Base-by-base conservation (phyloP, 169 alveolate genomes). In the Eimeria brunetti region DNA sequence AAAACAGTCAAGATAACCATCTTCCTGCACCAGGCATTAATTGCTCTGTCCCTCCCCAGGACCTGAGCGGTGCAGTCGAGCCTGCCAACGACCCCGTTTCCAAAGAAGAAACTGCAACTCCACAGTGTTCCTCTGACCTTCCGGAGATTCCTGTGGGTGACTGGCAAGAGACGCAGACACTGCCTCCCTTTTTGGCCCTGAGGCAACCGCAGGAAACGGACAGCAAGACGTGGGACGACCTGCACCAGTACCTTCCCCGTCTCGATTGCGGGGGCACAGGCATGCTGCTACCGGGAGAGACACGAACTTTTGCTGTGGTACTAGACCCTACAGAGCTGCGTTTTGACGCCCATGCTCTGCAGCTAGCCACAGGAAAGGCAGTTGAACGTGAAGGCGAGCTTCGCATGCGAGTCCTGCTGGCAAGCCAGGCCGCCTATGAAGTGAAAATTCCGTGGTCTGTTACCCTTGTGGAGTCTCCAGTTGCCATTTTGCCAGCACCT, bases 201-300 rank as follows among this genome's bases (percentile, higher is more conserved):
- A 49, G 67, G 90, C 76, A 83, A 53, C 36, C 9, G 16, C 56
- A 56, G 58, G 76, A 36, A 51, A 60, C 51, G 62, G 80, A 86
- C n/a, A 62, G 60, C 44, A 62, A 62, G 62, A 38, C 81, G 33
- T 86, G 92, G 83, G 81, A 86, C 49, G 92, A 58, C 22, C 92
- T 86, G 38, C 71, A 41, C 36, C 92, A 86, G 83, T 62, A 86
- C 60, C 80, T 86, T 5, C 92, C 92, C 81, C 92, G 16, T 12
- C 78, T 86, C 24, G 92, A 86, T 44, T 60, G 53, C 83, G 92
- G 92, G 30, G 92, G 83, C 41, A 62, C 92, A 64, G 92, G 92
- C 62, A 30, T 62, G 92, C 62, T 86, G 67, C 88, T 83, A 18
- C 96, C 96, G 8, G 96, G 96, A 9, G 96, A 92, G 67, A 83